Percentiles rank a stretch among this genome's conserved stretches.
These are phyloP conservation scores for Eragrostis nindensis DNA, from an alignment of 176 grass and related monocot species.

Conservation along the genomic window DNA sequence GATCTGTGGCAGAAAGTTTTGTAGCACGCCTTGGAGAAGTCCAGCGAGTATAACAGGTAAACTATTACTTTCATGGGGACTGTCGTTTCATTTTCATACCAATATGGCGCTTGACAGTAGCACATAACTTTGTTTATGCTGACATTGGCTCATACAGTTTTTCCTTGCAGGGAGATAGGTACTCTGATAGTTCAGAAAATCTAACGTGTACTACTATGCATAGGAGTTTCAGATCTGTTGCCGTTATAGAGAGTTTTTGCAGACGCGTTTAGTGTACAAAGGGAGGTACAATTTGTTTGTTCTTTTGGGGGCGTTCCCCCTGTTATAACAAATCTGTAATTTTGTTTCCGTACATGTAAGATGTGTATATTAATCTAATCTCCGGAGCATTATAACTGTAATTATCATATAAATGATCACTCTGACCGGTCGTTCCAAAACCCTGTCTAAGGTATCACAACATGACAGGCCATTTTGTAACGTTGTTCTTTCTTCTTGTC, in stretches of 20 bases:
- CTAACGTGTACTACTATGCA: neutral
- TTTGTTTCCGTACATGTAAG: neutral
- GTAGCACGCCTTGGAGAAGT: constrained; percentile 12
- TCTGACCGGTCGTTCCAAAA: neutral
- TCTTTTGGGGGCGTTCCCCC: neutral
- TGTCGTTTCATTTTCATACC: neutral
- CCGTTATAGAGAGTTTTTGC: neutral
- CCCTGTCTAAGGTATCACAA: neutral
- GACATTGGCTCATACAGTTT: neutral
- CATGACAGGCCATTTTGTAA: neutral
- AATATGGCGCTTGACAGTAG: neutral
- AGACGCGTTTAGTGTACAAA: neutral
- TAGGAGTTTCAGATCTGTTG: constrained; percentile 23
- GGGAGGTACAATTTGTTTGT: constrained; percentile 15
- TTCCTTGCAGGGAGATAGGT: constrained; percentile 21
- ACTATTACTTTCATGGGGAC: neutral
- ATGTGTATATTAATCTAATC: neutral
- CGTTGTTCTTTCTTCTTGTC: neutral
- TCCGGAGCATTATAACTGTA: constrained; percentile 23
- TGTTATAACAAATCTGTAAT: constrained; percentile 21
- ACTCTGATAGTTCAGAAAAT: constrained; percentile 24
- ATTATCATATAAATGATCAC: neutral
- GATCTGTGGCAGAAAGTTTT: constrained; percentile 30
- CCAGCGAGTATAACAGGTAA: constrained; percentile 14
- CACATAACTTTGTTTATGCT: neutral